Evolutionary conservation across 148 eudicot genomes (phyloP).

Genomic region (Linanthus parryae): DNA sequence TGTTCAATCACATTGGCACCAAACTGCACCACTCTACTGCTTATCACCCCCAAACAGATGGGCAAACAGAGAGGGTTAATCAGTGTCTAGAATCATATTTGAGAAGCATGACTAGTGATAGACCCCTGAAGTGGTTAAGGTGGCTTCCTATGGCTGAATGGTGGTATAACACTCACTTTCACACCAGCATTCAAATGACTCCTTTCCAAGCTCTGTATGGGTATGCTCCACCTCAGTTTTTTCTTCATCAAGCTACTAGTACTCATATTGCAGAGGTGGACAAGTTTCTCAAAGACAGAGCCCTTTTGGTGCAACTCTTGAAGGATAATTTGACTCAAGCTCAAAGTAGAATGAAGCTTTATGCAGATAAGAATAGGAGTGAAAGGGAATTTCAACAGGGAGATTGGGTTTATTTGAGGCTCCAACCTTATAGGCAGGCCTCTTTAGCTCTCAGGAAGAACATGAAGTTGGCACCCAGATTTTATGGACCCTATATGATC

Average conservation of each 20-base stretch:
- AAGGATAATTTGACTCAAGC: neutral
- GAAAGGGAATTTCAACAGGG: slow-evolving; percentile 5
- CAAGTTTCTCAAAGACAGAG: neutral
- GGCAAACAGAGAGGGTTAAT: slow-evolving; percentile 6
- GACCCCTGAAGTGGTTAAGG: neutral
- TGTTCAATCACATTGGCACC: neutral
- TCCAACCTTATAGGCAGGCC: neutral
- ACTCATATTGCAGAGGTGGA: neutral
- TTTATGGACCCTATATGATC: neutral
- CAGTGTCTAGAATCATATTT: neutral
- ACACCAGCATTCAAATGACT: neutral
- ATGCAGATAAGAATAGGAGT: neutral
- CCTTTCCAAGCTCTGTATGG: slow-evolving; percentile 14
- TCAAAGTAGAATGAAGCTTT: neutral
- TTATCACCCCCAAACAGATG: slow-evolving; percentile 12
- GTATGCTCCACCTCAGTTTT: neutral
- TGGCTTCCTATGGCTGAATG: slow-evolving; percentile 11
- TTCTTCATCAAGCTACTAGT: neutral
- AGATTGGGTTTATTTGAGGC: neutral
- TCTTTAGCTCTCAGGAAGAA: neutral
- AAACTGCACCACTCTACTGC: neutral
- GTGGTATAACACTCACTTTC: slow-evolving; percentile 9
- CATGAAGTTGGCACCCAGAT: neutral
- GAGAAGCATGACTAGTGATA: neutral
- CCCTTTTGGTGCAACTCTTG: neutral